phyloP scores from a whole-genome alignment of 163 green algal genomes.

The Chloromonas sp. region DNA sequence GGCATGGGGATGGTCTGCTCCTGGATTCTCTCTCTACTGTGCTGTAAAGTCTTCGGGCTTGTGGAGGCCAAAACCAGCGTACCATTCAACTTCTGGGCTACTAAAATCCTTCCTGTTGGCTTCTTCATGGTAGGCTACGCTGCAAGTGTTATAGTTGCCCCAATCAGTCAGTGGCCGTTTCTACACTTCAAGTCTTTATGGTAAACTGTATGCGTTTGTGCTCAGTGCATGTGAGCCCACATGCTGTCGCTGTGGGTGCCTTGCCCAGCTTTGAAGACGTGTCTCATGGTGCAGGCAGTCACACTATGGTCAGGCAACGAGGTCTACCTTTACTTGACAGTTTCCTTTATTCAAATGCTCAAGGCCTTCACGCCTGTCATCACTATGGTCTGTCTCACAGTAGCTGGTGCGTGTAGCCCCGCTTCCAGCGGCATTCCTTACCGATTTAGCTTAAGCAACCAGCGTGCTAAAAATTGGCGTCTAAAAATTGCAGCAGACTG shows the following conservation, averaged over 20 bases:
- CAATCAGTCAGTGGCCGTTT: neutral
- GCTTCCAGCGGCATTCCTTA: too few species aligned
- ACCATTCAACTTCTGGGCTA: constrained; percentile 44
- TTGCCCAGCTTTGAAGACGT: neutral
- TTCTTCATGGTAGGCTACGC: constrained; percentile 64
- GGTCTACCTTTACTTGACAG: constrained; percentile 82
- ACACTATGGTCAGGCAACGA: constrained; percentile 84
- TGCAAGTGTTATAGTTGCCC: too few species aligned
- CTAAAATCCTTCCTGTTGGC: constrained; percentile 56
- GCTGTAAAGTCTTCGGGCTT: constrained; percentile 3
- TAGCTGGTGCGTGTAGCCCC: constrained; percentile 19
- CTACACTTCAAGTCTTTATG: neutral
- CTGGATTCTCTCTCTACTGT: too few species aligned
- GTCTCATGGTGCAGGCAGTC: constrained; percentile 26
- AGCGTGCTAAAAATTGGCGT: too few species aligned
- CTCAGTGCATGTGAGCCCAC: too few species aligned
- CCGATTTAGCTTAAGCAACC: neutral
- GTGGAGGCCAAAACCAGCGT: constrained; percentile 61
- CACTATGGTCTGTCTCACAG: constrained; percentile 80
- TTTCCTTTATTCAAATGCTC: constrained; percentile 72
- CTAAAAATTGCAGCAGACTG: too few species aligned
- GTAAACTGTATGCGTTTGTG: neutral
- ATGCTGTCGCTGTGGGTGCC: too few species aligned
- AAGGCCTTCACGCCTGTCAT: constrained; percentile 85
- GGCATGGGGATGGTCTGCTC: too few species aligned